Evolutionary conservation across 495 filamentous ascomycete genomes (phyloP).

Genomic region (Cercophora samala): DNA sequence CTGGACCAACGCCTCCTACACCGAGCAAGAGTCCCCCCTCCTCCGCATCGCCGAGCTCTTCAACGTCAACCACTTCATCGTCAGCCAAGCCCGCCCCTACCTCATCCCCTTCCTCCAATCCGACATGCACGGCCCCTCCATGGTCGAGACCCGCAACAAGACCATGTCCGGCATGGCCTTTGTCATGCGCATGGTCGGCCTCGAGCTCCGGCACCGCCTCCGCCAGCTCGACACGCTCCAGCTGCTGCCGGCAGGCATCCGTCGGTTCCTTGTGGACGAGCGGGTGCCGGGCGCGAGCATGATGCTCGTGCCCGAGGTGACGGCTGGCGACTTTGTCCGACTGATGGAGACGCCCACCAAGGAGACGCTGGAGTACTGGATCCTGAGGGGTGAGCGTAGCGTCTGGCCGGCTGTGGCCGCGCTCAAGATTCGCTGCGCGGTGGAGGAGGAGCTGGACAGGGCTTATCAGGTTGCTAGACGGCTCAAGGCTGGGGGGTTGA

Average conservation of each 20-base stretch:
- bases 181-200: slow-evolving; percentile 63
- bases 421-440: slow-evolving; percentile 74
- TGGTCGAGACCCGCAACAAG: slow-evolving; percentile 54
- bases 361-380: slow-evolving; percentile 79
- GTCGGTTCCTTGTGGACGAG: slow-evolving; percentile 83
- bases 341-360: slow-evolving; percentile 77
- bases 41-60: slow-evolving; percentile 84
- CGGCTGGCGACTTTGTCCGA: slow-evolving; percentile 64
- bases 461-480: slow-evolving; percentile 76
- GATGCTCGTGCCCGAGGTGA: slow-evolving; percentile 79
- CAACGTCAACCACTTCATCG: slow-evolving; percentile 88
- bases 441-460: slow-evolving; percentile 82
- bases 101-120: slow-evolving; percentile 80
- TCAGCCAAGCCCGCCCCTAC: slow-evolving; percentile 75
- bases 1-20: slow-evolving; percentile 65
- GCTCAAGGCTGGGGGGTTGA: slow-evolving; percentile 44
- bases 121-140: slow-evolving; percentile 73
- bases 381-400: slow-evolving; percentile 74
- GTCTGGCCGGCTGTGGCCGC: slow-evolving; percentile 92
- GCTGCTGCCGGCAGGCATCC: slow-evolving; percentile 63
- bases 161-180: slow-evolving; percentile 57
- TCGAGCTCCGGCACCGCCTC: slow-evolving; percentile 80
- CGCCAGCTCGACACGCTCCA: slow-evolving; percentile 76
- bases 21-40: slow-evolving; percentile 75
- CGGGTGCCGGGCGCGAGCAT: slow-evolving; percentile 75